Evolutionary conservation across 441 rosid species (phyloP), one percentile per base, ranked within the genome.

Genomic region (Bruguiera hainesii): DNA sequence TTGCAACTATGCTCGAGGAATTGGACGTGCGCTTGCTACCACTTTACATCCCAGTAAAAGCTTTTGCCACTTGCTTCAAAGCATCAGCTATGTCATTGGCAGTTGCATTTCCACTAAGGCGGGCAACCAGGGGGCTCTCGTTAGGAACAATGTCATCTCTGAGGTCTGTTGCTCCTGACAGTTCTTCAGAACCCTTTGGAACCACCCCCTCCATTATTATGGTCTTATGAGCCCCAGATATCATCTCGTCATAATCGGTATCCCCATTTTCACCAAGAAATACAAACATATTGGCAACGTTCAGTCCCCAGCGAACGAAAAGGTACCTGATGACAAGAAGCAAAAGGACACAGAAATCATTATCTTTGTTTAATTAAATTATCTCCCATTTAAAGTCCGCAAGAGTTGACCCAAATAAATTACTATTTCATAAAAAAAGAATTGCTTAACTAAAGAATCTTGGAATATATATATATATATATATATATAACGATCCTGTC

Each of bases 251-350:
- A 3, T 88, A 86, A 72, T 94, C 99, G 0, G 92, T 89, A 79
- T 94, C 99, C 1, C 99, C 98, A 0, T 70, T 80, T 74, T 91
- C 99, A 0, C 99, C 98, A 1, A 87, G 87, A 65, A 94, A 71
- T 8, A 91, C 94, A 37, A 75, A 84, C 99, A 94, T 89, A 75
- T 87, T 87, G 18, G 92, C 84, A 5, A 91, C 94, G 58, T 87
- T 91, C 77, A 89, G 60, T 79, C 96, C 85, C 99, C 99, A 94
- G 0, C 98, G 94, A 10, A 94, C 98, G 3, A 91, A 91, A 57
- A 94, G 81, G 82, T 91, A 94, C 71, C 98, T 89, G 10, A 60
- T 39, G 48, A 48, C 9, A 67, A 70, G 9, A 67, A 18, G 59
- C 42, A 73, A 15, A 33, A 23, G 28, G 25, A 46, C 3, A 37